Base-by-base conservation (phyloP, 2,329 filamentous ascomycete genomes). In the Stemphylium vesicarium region DNA sequence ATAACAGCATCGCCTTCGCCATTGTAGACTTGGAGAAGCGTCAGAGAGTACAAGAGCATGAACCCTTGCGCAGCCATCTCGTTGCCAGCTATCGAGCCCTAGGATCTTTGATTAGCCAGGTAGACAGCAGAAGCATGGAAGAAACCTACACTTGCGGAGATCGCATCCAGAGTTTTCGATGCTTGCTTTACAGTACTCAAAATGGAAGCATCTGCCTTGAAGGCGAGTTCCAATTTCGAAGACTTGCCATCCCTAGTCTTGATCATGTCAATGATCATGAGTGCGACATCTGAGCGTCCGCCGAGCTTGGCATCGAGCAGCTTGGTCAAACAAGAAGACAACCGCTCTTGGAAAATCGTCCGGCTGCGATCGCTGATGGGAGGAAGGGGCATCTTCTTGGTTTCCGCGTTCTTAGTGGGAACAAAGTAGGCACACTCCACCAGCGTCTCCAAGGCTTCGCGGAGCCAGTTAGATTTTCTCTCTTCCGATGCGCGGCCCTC, bases 1-100 rank as follows among this genome's bases (percentile, higher is more conserved):
- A 89, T 87, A 18, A 96, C 84, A 0, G 92, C 91, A 70, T 98
- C 95, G 0, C 89, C 82, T 55, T 96, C 92, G 20, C 92, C 91
- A 67, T 94, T 93, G 78, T 96, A 96, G 8, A 96, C 83, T 73
- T 97, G 92, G 50, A 98, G 82, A 12, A 97, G 85, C 0, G 92
- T 89, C 47, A 97, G 84, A 0, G 91, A 88, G 72, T 96, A 92
- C 1, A 98, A 83, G 32, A 97, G 82, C 16, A 89, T 88, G 53
- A 97, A 84, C 0, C 90, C 90, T 56, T 87, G 86, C 13, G 80
- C 67, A 71, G 78, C 61, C 54, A 70, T 70, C 50, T 65, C 74
- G 13, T 70, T 69, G 4, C 68, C 64, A 56, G 63, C 60, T 38
- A 60, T 62, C 3, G 62, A 64, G 22, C 63, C 61, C 71, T 74